Evolutionary conservation across 75 land plant species (phyloP), one percentile per base, ranked within the genome.

Genomic region (Selaginella moellendorffii): DNA sequence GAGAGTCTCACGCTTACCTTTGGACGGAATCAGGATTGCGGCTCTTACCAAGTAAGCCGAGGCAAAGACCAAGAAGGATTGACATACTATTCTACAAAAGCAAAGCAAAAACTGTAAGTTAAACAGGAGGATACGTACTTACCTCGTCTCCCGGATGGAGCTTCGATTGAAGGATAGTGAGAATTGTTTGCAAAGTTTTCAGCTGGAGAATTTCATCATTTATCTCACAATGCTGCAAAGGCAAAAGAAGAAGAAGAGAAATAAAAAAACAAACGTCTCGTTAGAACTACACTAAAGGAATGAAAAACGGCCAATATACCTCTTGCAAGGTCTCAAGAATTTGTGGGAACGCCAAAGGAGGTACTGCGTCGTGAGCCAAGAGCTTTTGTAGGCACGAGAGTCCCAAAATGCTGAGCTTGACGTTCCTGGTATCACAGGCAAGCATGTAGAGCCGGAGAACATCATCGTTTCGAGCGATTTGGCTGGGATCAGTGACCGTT

Each of bases 111-210:
- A n/a, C n/a, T 23, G 64, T 2, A 18, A 19, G 2, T 2, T 63
- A 27, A 19, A 26, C 27, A 26, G 2, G 64, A 63, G 5, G 9
- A 27, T 26, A 26, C 8, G 27, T 5, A 10, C 64, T 66, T 42
- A 86, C 99, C 97, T 95, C 88, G 81, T 78, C 77, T 65, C 82
- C 80, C 64, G 99, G 99, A 68, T 74, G 87, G 36, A 95, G 73
- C 36, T 79, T 80, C n/a, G 97, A 95, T 62, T 95, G 99, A 61
- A 90, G 95, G 63, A 95, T 84, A 31, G 88, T 84, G 27, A 95
- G 66, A 54, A 87, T 70, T 27, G 91, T 84, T 61, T 95, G 99
- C 18, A 95, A 67, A 17, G 97, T 90, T 69, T 95, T 95, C 24
- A 95, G 77, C 58, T 95, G 99, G 59, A 86, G 80, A 71, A 62